These are phyloP conservation scores for Dictyostelium firmibasis DNA, from an alignment of 78 protist species.

Conservation along the genomic window DNA sequence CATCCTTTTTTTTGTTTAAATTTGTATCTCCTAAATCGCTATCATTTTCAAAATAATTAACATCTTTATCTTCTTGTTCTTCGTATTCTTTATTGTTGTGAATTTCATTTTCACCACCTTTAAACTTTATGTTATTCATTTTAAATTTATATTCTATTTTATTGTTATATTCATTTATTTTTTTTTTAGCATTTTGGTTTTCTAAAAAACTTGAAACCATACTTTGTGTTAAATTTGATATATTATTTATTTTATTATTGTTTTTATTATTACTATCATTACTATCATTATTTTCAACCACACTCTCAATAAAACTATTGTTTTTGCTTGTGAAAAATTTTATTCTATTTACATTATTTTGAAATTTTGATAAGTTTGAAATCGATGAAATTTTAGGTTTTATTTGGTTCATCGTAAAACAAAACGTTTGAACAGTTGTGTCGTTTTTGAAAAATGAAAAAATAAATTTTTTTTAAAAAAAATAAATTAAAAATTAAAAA, in stretches of 20 bases:
- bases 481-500: too few species aligned
- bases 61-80: neutral
- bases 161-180: too few species aligned
- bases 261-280: neutral
- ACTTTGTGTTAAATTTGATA: too few species aligned
- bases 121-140: neutral
- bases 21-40: too few species aligned
- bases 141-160: too few species aligned
- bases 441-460: neutral
- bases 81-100: neutral
- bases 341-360: neutral
- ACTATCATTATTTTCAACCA: neutral
- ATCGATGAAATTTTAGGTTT: neutral
- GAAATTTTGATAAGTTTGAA: neutral
- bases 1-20: neutral
- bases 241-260: too few species aligned
- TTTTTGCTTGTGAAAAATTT: neutral
- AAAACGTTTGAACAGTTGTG: too few species aligned
- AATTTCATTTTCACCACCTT: neutral
- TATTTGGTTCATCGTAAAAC: neutral
- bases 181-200: neutral
- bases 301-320: neutral
- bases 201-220: too few species aligned
- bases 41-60: too few species aligned
- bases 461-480: too few species aligned